These are phyloP conservation scores for Colletotrichum tropicicola DNA, from an alignment of 2,329 filamentous ascomycete genomes.

Conservation along the genomic window DNA sequence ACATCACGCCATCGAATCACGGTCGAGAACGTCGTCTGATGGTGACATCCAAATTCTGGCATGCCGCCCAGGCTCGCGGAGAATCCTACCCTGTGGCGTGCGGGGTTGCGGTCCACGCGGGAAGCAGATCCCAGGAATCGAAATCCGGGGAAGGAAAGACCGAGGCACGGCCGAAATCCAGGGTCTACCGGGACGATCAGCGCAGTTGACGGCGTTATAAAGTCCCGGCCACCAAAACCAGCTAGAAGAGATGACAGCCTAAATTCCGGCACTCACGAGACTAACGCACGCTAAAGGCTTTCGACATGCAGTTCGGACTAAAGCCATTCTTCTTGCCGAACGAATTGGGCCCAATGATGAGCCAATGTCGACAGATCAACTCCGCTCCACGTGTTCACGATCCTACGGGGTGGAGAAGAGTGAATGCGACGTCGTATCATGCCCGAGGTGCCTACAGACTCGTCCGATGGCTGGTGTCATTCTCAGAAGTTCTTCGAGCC, in stretches of 20 bases:
- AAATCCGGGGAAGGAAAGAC: conserved; percentile 21
- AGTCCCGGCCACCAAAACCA: background rate
- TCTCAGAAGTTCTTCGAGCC: background rate
- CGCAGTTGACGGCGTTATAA: background rate
- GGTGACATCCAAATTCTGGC: background rate
- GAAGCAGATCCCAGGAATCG: background rate
- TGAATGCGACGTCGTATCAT: background rate
- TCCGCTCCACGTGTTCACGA: background rate
- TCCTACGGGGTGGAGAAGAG: background rate
- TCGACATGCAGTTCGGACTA: background rate
- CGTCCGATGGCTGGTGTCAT: background rate
- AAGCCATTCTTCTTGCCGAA: background rate
- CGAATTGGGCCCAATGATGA: background rate
- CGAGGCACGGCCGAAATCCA: conserved; percentile 14
- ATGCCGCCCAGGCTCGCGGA: background rate
- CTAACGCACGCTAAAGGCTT: background rate
- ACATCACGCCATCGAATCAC: conserved; percentile 10
- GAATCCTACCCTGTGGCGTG: background rate
- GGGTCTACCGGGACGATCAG: background rate
- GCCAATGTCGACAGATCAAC: background rate
- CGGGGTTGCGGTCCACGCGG: conserved; percentile 12
- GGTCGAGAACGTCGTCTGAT: background rate
- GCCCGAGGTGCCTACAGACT: no score
- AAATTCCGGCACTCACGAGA: background rate
- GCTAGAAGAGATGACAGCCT: background rate